Evolutionary conservation across 2,329 filamentous ascomycete genomes (phyloP).

Genomic region (Neopestalotiopsis rosae): DNA sequence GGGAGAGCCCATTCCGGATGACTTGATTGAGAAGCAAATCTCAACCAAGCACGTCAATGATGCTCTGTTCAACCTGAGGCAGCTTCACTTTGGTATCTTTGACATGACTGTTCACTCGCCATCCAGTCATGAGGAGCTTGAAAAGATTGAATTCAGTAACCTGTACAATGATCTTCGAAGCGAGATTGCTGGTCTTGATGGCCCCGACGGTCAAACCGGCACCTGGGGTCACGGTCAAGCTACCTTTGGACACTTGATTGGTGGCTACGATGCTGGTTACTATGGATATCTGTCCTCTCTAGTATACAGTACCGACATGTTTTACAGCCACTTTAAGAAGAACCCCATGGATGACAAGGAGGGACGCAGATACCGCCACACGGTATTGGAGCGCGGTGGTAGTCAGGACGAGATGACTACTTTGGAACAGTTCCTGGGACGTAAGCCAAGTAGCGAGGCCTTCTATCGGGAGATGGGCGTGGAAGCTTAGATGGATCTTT

Average conservation of each 20-base stretch:
- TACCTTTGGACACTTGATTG: conserved; percentile 82
- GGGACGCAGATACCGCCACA: conserved; percentile 78
- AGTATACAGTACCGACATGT: conserved; percentile 88
- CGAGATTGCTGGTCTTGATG: conserved; percentile 75
- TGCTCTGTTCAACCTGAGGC: conserved; percentile 77
- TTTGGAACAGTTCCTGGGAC: conserved; percentile 77
- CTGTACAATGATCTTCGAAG: conserved; percentile 76
- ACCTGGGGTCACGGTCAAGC: conserved; percentile 80
- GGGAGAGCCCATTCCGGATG: conserved; percentile 73
- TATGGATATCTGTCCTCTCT: conserved; percentile 78
- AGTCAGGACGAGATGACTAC: conserved; percentile 82
- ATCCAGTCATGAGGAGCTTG: conserved; percentile 69
- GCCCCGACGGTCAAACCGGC: conserved; percentile 65
- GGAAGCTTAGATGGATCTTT: conserved; percentile 19
- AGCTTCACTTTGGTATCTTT: conserved; percentile 82
- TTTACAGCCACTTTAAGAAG: conserved; percentile 77
- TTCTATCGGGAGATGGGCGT: conserved; percentile 80
- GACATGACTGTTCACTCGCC: conserved; percentile 83
- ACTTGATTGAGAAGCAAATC: conserved; percentile 75
- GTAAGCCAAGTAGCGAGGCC: conserved; percentile 77
- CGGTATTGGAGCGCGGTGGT: conserved; percentile 78
- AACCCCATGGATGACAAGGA: conserved; percentile 79
- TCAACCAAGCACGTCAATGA: conserved; percentile 82
- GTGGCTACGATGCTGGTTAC: conserved; percentile 85
- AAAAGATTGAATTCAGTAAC: conserved; percentile 67